These are phyloP conservation scores for Dalbergia cultrata DNA, from an alignment of 306 rosid species.

Conservation along the genomic window DNA sequence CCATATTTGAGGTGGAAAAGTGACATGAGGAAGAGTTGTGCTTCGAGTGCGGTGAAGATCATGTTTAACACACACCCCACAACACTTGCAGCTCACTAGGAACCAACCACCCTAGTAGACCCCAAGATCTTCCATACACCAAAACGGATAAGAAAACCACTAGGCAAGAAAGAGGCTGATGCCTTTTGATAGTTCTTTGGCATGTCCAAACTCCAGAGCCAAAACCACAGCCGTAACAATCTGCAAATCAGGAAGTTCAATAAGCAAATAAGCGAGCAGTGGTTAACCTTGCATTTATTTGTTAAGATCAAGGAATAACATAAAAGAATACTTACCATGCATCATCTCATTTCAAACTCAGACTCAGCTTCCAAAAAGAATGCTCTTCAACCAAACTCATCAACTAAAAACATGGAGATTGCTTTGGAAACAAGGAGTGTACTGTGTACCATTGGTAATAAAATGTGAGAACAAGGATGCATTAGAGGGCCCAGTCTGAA, in stretches of 20 bases:
- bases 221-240: constrained; percentile 49
- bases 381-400: constrained; percentile 71
- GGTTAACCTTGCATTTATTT: background rate
- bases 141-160: constrained; percentile 54
- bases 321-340: no score
- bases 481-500: constrained; percentile 68
- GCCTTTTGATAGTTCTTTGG: constrained; percentile 54
- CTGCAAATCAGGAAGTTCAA: constrained; percentile 38
- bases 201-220: constrained; percentile 56
- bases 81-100: constrained; percentile 78
- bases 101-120: constrained; percentile 78
- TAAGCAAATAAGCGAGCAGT: background rate
- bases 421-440: constrained; percentile 60
- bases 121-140: constrained; percentile 52
- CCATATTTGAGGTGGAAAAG: constrained; percentile 76
- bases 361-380: background rate
- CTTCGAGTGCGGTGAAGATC: constrained; percentile 71
- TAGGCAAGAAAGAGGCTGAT: constrained; percentile 59
- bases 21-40: constrained; percentile 67
- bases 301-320: constrained; percentile 20
- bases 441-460: constrained; percentile 67
- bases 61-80: constrained; percentile 72
- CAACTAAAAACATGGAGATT: constrained; percentile 74
- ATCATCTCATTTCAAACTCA: no score
- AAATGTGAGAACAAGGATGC: constrained; percentile 73